Evolutionary conservation across 225 moss, liverwort and hornwort species (phyloP), one percentile per base, ranked within the genome.

Genomic region (Pseudoscleropodium purum): DNA sequence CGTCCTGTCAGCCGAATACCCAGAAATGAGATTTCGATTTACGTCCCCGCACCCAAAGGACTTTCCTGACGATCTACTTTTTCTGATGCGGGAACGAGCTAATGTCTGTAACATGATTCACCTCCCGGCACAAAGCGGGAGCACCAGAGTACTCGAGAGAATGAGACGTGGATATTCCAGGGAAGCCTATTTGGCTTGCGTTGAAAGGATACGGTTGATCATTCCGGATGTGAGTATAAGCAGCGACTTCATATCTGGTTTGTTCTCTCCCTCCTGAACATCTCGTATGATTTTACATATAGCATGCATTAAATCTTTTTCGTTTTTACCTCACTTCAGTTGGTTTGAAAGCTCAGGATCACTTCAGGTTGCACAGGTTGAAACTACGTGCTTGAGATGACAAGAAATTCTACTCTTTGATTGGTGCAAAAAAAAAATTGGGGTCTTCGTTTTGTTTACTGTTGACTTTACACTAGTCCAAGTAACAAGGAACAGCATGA

Each of bases 211-310:
- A 84, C 94, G 96, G 51, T 81, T 87, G 83, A 96, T 99, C 43
- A 93, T 97, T 82, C 99, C 97, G 41, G 94, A 96, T 88, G 95
- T 96, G 62, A 97, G 99, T 89, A 96, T 99, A 77, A 99, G 96
- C 95, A 99, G 99, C 78, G 99, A 99, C 93, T 99, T 99, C 87
- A 99, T 99, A 73, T 94, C 99, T 85, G 99, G 99, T 97, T 89
- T 66, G 94, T 91, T 62, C 85, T 81, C 70, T 89, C 84, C 84
- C 43, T 51, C 78, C 76, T 90, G 74, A 69, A 68, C 33, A 39
- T 52, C 88, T 92, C 30, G 31, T 52, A 60, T 7, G 36, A 51
- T 84, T 57, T 25, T 36, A 49, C 36, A 25, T 67, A 79, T 59
- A 57, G 69, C 64, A 34, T 84, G 43, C 52, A 43, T 73, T 33